phyloP scores from a whole-genome alignment of 2,329 filamentous ascomycete species.

The Fonsecaea nubica region DNA sequence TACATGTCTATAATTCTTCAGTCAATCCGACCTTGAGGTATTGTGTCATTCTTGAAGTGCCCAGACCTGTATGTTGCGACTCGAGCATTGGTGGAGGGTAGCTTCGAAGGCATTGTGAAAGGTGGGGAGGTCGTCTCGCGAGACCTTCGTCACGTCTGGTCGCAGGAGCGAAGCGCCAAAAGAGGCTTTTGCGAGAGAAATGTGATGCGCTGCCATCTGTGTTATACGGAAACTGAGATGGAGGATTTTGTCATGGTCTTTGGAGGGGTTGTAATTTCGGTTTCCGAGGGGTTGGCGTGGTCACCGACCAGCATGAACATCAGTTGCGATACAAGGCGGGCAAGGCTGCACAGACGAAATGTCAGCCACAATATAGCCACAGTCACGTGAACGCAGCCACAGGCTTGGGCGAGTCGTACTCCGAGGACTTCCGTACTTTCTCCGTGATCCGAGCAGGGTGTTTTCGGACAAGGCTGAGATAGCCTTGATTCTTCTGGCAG shows the following conservation, averaged over 20 bases:
- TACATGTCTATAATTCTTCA: conserved; percentile 72
- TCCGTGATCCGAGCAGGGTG: background rate
- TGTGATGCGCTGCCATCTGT: conserved; percentile 41
- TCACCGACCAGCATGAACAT: background rate
- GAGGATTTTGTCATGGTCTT: background rate
- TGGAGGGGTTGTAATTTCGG: background rate
- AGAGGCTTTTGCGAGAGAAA: conserved; percentile 80
- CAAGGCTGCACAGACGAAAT: background rate
- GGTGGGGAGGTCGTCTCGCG: conserved; percentile 71
- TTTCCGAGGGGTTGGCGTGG: background rate
- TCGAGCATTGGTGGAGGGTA: conserved; percentile 73
- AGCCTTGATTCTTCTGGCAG: background rate
- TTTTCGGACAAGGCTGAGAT: background rate
- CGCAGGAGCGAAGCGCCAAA: conserved; percentile 76
- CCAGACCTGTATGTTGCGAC: conserved; percentile 87
- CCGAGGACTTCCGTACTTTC: too few relatives aligned
- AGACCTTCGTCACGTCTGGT: conserved; percentile 72
- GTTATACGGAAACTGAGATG: background rate
- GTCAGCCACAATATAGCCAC: background rate
- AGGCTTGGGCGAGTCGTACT: background rate
- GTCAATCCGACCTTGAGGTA: conserved; percentile 32
- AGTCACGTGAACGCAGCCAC: background rate
- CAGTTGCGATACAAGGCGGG: background rate
- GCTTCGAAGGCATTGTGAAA: conserved; percentile 72
- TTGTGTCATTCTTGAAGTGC: conserved; percentile 41